A percentile compares a stretch with the other conserved stretches of the same genome.
These are phyloP conservation scores for Pouteria glomerata DNA, from an alignment of 148 eudicot genomes.

Conservation along the genomic window DNA sequence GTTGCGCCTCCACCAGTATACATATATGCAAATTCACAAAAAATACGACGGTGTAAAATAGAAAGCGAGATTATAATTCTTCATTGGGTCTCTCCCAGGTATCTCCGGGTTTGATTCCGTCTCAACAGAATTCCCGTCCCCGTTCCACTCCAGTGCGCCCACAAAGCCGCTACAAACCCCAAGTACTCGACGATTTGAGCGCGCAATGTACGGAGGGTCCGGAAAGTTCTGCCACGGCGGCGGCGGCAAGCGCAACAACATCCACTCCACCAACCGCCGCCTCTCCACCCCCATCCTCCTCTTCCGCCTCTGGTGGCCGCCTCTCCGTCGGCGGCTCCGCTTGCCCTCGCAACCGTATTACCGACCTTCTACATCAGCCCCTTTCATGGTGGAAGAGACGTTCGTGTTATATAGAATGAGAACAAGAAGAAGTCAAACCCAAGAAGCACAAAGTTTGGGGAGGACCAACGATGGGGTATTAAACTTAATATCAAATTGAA, in stretches of 20 bases:
- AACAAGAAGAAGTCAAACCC: background rate
- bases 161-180: background rate
- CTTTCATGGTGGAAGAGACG: conserved; percentile 47
- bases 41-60: background rate
- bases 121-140: background rate
- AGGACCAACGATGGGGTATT: background rate
- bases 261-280: conserved; percentile 33
- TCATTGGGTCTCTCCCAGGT: background rate
- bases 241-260: conserved; percentile 52
- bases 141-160: background rate
- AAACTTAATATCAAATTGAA: background rate
- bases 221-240: conserved; percentile 58
- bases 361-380: conserved; percentile 23
- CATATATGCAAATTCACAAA: no score
- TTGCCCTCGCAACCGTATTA: conserved; percentile 24
- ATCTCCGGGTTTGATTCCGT: conserved; percentile 3
- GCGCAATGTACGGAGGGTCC: conserved; percentile 58
- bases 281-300: conserved; percentile 48
- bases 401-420: conserved; percentile 20
- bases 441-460: background rate
- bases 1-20: no score
- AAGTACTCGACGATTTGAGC: background rate
- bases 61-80: background rate
- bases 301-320: conserved; percentile 30
- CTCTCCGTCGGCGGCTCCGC: conserved; percentile 33